phyloP scores from a whole-genome alignment of 2,329 filamentous ascomycete species.

The Parascedosporium putredinis region DNA sequence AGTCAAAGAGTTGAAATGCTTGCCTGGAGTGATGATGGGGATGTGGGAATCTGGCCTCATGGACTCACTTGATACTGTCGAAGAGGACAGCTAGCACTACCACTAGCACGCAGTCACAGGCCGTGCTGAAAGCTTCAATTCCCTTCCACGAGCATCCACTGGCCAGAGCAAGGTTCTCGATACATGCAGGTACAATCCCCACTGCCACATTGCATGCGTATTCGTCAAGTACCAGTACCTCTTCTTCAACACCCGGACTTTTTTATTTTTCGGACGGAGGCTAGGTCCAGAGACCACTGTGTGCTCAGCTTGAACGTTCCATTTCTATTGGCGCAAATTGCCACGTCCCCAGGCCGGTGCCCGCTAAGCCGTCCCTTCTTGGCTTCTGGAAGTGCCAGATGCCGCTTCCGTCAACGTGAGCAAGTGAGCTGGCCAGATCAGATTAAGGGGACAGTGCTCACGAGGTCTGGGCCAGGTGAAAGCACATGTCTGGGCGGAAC shows the following conservation, averaged over 20 bases:
- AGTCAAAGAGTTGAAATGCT: not conserved
- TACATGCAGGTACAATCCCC: not conserved
- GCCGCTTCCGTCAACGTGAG: no score
- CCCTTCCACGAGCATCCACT: no score
- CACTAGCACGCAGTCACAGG: not conserved
- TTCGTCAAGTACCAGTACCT: not conserved
- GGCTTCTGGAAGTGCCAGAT: no score
- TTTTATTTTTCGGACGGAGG: no score
- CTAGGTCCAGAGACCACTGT: not conserved
- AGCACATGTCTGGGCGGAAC: no score
- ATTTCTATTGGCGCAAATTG: no score
- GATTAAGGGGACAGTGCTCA: no score
- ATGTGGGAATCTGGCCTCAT: conserved; percentile 5
- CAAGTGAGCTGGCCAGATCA: no score
- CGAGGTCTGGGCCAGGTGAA: no score
- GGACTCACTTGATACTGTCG: not conserved
- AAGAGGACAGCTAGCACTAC: conserved; percentile 6
- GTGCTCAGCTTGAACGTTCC: no score
- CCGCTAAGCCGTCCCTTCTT: no score
- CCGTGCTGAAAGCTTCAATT: not conserved
- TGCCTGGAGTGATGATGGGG: not conserved
- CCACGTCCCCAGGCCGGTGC: no score
- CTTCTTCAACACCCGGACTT: not conserved
- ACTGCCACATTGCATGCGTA: not conserved
- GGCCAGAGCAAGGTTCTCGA: not conserved